phyloP scores from a whole-genome alignment of 495 filamentous ascomycete genomes.

The Trichoderma gamsii region DNA sequence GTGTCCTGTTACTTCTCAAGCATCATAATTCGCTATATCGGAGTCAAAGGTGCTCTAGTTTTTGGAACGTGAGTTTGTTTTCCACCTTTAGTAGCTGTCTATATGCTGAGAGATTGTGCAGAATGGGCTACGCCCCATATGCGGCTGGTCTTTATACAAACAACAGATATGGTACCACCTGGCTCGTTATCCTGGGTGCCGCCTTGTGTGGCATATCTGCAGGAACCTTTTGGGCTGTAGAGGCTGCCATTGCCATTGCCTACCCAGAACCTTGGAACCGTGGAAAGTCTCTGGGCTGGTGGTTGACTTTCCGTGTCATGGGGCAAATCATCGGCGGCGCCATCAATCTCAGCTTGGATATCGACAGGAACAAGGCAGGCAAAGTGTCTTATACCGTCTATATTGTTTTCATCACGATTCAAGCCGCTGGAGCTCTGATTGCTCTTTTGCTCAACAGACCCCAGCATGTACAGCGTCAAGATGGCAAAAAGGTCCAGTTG shows the following conservation, averaged over 20 bases:
- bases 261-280: conserved; percentile 61
- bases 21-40: conserved; percentile 50
- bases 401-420: conserved; percentile 55
- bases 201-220: conserved; percentile 60
- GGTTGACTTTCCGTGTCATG: conserved; percentile 55
- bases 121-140: conserved; percentile 58
- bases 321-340: conserved; percentile 61
- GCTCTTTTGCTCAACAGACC: conserved; percentile 50
- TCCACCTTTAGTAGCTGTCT: background rate
- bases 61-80: conserved; percentile 44
- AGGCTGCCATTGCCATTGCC: conserved; percentile 57
- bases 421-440: conserved; percentile 50
- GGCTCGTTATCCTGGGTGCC: conserved; percentile 58
- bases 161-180: conserved; percentile 56
- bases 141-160: conserved; percentile 62
- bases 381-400: conserved; percentile 58
- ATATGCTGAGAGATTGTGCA: conserved; percentile 1
- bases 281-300: conserved; percentile 54
- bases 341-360: conserved; percentile 57
- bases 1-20: conserved; percentile 53
- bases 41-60: conserved; percentile 59
- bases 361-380: conserved; percentile 44
- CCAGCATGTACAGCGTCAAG: conserved; percentile 48
- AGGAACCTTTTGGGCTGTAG: conserved; percentile 62
- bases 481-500: conserved; percentile 48